A percentile compares a stretch with the other conserved stretches of the same genome.
phyloP scores from a whole-genome alignment of 2,329 filamentous ascomycete species.

The Endoconidiophora laricicola region DNA sequence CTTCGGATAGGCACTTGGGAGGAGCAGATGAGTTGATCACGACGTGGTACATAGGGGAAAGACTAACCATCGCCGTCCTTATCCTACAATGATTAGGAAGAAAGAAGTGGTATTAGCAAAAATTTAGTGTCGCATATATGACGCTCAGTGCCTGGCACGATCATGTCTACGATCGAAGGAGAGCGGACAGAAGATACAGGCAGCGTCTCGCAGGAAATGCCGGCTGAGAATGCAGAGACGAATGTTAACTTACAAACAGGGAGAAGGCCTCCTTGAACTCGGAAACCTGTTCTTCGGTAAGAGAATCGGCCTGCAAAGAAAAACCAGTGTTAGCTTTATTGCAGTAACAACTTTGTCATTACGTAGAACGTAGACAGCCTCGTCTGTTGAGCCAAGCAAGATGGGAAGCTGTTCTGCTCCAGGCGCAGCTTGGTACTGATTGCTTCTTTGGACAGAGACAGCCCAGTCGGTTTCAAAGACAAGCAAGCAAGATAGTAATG shows the following conservation, averaged over 20 bases:
- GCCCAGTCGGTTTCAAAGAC: too few relatives aligned
- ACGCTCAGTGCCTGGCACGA: not conserved
- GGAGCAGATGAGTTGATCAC: not conserved
- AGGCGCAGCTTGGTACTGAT: too few relatives aligned
- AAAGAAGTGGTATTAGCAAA: constrained; percentile 16
- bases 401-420: too few relatives aligned
- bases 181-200: not conserved
- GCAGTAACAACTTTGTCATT: too few relatives aligned
- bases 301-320: constrained; percentile 67
- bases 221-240: not conserved
- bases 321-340: not conserved
- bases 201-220: not conserved
- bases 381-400: too few relatives aligned
- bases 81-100: constrained; percentile 36
- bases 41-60: not conserved
- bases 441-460: too few relatives aligned
- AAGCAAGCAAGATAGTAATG: too few relatives aligned
- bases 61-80: constrained; percentile 82
- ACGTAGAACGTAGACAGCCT: too few relatives aligned
- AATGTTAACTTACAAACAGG: constrained; percentile 66
- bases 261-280: constrained; percentile 99
- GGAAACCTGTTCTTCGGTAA: constrained; percentile 99
- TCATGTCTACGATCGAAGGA: not conserved
- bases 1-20: not conserved
- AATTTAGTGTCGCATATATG: not conserved